Evolutionary conservation across 2,329 filamentous ascomycete species (phyloP).

Genomic region (Cladosporium sp.): DNA sequence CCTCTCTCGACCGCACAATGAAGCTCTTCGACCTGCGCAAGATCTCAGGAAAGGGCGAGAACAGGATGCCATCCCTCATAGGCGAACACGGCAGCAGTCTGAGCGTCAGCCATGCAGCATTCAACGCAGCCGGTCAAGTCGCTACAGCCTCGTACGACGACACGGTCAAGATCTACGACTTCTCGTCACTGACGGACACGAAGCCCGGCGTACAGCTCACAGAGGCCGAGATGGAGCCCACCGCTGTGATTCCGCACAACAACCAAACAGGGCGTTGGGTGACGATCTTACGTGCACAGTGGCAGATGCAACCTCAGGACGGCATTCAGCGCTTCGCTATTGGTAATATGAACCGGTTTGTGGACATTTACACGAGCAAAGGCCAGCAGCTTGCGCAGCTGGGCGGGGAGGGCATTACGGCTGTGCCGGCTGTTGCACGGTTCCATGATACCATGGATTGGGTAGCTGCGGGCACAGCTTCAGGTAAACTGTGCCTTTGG

Average conservation of each 20-base stretch:
- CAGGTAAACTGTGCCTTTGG: constrained; percentile 91
- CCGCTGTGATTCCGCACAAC: constrained; percentile 75
- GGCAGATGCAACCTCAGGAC: constrained; percentile 79
- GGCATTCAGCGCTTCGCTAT: constrained; percentile 86
- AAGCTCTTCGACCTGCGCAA: constrained; percentile 92
- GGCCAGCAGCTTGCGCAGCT: constrained; percentile 88
- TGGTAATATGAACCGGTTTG: constrained; percentile 88
- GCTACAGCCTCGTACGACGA: constrained; percentile 95
- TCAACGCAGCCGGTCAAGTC: constrained; percentile 80
- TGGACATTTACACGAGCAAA: constrained; percentile 81
- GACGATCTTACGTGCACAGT: constrained; percentile 82
- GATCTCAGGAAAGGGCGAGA: constrained; percentile 64
- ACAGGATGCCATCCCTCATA: constrained; percentile 66
- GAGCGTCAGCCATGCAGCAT: constrained; percentile 90
- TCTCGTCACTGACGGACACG: constrained; percentile 66
- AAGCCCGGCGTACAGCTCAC: constrained; percentile 74
- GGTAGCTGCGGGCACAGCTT: constrained; percentile 89
- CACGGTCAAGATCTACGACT: constrained; percentile 88
- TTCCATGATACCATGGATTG: constrained; percentile 87
- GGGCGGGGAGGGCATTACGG: constrained; percentile 86
- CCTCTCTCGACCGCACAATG: constrained; percentile 83
- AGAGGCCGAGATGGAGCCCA: constrained; percentile 67
- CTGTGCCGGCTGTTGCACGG: constrained; percentile 87
- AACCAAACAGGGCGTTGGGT: constrained; percentile 97
- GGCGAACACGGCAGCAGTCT: constrained; percentile 81